Percentiles rank a stretch among this genome's conserved stretches.
These are phyloP conservation scores for Podaxis pistillaris DNA, from an alignment of 768 basidiomycete genomes.

Conservation along the genomic window DNA sequence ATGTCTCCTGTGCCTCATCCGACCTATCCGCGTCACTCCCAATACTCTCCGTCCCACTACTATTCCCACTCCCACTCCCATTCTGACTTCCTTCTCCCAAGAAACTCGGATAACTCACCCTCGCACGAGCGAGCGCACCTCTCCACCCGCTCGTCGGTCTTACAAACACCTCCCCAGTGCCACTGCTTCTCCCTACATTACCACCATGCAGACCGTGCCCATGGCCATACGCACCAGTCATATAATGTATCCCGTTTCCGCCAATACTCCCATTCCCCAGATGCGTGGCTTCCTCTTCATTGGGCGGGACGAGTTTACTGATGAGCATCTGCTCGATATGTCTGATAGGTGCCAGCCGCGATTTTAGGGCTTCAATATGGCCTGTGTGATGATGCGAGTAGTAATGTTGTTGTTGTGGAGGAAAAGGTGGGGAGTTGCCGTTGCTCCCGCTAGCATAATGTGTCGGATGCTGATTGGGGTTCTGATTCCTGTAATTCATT, in stretches of 20 bases:
- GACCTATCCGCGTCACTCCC: slow-evolving; percentile 31
- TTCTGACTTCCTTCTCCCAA: slow-evolving; percentile 18
- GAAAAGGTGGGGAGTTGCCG: slow-evolving; percentile 11
- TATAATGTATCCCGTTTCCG: slow-evolving; percentile 20
- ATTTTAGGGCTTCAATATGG: slow-evolving; percentile 54
- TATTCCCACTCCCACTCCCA: slow-evolving; percentile 29
- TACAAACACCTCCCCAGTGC: slow-evolving; percentile 53
- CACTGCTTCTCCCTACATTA: slow-evolving; percentile 16
- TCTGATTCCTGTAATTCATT: not conserved
- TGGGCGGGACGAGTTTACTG: slow-evolving; percentile 64
- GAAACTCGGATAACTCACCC: slow-evolving; percentile 32
- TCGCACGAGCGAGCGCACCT: slow-evolving; percentile 48
- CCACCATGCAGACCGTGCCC: slow-evolving; percentile 7
- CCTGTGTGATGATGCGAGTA: slow-evolving; percentile 24
- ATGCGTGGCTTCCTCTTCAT: slow-evolving; percentile 57
- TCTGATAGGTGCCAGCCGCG: slow-evolving; percentile 63
- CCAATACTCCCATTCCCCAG: slow-evolving; percentile 22
- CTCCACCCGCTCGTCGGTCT: slow-evolving; percentile 70
- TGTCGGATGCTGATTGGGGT: not conserved
- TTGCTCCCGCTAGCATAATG: not conserved
- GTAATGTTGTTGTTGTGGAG: slow-evolving; percentile 15
- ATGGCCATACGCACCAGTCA: slow-evolving; percentile 13
- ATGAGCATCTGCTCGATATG: slow-evolving; percentile 72
- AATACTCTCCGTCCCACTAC: slow-evolving; percentile 43
- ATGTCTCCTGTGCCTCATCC: slow-evolving; percentile 59